Conservation (phyloP, 2,329 filamentous ascomycete species). For the Talaromyces atroroseus region DNA sequence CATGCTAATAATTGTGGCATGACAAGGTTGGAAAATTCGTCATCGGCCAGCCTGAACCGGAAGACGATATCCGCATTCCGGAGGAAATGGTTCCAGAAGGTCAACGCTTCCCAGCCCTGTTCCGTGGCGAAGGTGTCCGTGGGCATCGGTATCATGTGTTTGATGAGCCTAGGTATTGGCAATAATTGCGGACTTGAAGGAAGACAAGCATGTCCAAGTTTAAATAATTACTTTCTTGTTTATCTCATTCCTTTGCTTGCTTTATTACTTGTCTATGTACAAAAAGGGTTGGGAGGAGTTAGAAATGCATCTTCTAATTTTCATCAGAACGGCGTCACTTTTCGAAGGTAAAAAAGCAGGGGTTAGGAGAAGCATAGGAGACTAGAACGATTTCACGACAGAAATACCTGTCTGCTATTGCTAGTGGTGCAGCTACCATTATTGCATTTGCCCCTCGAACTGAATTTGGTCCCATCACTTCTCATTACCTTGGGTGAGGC, state of each 20-base stretch:
- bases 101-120: conserved; percentile 76
- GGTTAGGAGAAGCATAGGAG: too few relatives aligned
- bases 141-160: conserved; percentile 95
- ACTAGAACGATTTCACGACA: too few relatives aligned
- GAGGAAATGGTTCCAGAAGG: conserved; percentile 73
- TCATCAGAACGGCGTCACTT: background rate
- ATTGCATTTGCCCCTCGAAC: too few relatives aligned
- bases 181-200: conserved; percentile 20
- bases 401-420: too few relatives aligned
- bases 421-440: too few relatives aligned
- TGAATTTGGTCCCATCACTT: too few relatives aligned
- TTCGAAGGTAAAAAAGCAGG: too few relatives aligned
- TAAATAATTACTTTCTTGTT: background rate
- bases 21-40: conserved; percentile 78
- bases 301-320: background rate
- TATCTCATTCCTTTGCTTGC: background rate
- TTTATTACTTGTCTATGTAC: background rate
- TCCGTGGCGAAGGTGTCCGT: conserved; percentile 77
- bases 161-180: conserved; percentile 73
- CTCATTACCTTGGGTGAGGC: too few relatives aligned
- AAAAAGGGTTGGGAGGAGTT: background rate
- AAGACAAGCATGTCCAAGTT: background rate
- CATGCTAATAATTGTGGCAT: conserved; percentile 16
- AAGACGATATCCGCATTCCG: conserved; percentile 58
- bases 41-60: conserved; percentile 63